Evolutionary conservation across 2,329 filamentous ascomycete species (phyloP).

Genomic region (Aspergillus brasiliensis): DNA sequence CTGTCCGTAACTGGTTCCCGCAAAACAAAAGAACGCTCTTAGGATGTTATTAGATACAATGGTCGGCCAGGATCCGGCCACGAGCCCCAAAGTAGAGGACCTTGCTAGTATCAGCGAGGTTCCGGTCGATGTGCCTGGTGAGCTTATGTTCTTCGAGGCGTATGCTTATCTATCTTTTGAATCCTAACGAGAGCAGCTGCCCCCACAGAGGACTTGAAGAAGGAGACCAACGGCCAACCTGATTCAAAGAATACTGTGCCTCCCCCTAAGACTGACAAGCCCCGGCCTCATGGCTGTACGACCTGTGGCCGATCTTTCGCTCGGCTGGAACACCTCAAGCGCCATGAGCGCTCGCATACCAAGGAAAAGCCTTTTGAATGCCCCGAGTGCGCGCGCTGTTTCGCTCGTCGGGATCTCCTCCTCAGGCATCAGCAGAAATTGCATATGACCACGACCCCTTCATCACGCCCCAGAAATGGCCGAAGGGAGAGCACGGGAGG

Average conservation of each 20-base stretch:
- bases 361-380: slow-evolving; percentile 99
- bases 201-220: slow-evolving; percentile 33
- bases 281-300: slow-evolving; percentile 87
- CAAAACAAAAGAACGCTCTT: slow-evolving; percentile 1
- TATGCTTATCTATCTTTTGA: slow-evolving; percentile 14
- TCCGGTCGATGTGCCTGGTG: slow-evolving; percentile 42
- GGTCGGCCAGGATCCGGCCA: slow-evolving; percentile 38
- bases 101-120: slow-evolving; percentile 46
- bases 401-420: slow-evolving; percentile 87
- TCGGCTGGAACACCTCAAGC: slow-evolving; percentile 91
- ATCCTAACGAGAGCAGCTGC: slow-evolving; percentile 25
- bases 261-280: slow-evolving; percentile 95
- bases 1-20: slow-evolving; percentile 1
- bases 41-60: slow-evolving; percentile 43
- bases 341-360: slow-evolving; percentile 95
- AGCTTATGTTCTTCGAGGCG: slow-evolving; percentile 24
- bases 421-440: slow-evolving; percentile 97
- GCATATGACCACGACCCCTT: slow-evolving; percentile 87
- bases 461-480: slow-evolving; percentile 76
- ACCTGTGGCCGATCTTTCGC: slow-evolving; percentile 94
- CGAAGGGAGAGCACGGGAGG: slow-evolving; percentile 85
- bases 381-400: slow-evolving; percentile 90
- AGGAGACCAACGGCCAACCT: slow-evolving; percentile 28
- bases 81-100: slow-evolving; percentile 40
- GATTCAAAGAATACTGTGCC: slow-evolving; percentile 50